Conservation (phyloP, 257 asterid species). For the Gentiana straminea region DNA sequence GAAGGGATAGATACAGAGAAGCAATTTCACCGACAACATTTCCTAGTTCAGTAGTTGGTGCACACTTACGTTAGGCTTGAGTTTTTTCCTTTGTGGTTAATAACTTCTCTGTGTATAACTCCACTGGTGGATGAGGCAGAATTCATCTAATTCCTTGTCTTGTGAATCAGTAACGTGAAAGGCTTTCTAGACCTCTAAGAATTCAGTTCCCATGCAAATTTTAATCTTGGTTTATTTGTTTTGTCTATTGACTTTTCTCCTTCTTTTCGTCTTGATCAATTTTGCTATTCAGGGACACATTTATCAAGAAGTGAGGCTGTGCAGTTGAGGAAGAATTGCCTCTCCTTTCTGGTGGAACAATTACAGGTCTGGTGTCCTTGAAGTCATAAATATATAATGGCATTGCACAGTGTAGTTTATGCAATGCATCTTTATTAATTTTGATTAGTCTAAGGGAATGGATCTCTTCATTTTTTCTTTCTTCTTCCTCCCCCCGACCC, state of each 20-base stretch:
- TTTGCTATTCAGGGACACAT: slow-evolving; percentile 49
- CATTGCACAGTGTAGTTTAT: not conserved
- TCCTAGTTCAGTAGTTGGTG: no score
- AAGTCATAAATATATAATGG: not conserved
- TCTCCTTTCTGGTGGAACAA: slow-evolving; percentile 54
- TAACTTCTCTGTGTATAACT: not conserved
- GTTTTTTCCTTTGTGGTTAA: not conserved
- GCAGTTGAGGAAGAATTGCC: slow-evolving; percentile 52
- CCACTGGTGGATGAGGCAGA: not conserved
- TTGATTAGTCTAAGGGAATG: no score
- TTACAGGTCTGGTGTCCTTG: slow-evolving; percentile 43
- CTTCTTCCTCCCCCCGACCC: not conserved
- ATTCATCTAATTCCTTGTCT: no score
- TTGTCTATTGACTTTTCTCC: not conserved
- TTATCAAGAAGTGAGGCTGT: slow-evolving; percentile 73
- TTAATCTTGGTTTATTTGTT: not conserved
- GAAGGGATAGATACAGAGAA: no score
- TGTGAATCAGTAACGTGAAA: not conserved
- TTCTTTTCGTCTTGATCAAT: not conserved
- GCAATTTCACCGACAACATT: no score
- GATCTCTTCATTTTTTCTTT: not conserved
- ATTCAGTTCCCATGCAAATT: not conserved
- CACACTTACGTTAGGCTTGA: no score
- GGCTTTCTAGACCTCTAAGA: not conserved
- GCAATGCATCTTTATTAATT: not conserved